Conservation (phyloP, 169 alveolate genomes). For the Cryptosporidium felis region DNA sequence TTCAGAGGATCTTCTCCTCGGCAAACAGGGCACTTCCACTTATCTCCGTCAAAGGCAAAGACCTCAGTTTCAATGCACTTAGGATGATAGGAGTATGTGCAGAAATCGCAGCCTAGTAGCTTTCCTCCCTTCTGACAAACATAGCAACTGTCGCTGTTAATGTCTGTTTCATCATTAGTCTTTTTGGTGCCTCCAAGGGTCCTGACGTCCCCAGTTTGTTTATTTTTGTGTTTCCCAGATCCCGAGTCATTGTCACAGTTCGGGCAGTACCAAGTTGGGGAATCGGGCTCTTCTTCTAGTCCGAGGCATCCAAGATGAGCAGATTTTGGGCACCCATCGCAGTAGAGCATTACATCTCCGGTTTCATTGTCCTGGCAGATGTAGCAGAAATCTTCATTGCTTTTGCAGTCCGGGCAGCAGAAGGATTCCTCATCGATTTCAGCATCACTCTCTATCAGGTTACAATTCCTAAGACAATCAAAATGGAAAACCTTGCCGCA, state of each 20-base stretch:
- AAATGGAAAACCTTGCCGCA: slow-evolving; percentile 53
- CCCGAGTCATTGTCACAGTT: slow-evolving; percentile 74
- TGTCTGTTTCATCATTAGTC: slow-evolving; percentile 78
- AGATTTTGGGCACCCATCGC: slow-evolving; percentile 92
- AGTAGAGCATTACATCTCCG: slow-evolving; percentile 81
- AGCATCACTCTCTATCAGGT: slow-evolving; percentile 51
- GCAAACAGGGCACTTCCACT: slow-evolving; percentile 91
- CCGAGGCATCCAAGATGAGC: slow-evolving; percentile 86
- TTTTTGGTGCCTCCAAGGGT: slow-evolving; percentile 78
- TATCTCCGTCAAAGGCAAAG: slow-evolving; percentile 79
- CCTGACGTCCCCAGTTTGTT: slow-evolving; percentile 81
- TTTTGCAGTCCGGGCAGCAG: slow-evolving; percentile 81
- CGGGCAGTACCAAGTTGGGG: slow-evolving; percentile 89
- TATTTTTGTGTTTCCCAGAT: slow-evolving; percentile 82
- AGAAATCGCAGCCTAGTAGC: slow-evolving; percentile 88
- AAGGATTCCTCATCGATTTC: slow-evolving; percentile 75
- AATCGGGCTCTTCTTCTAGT: slow-evolving; percentile 84
- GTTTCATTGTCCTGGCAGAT: slow-evolving; percentile 82
- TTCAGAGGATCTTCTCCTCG: slow-evolving; percentile 88
- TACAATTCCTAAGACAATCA: slow-evolving; percentile 58
- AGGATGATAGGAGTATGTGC: slow-evolving; percentile 89
- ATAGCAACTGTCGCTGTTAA: slow-evolving; percentile 87
- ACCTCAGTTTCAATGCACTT: slow-evolving; percentile 86
- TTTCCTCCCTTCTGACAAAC: slow-evolving; percentile 89
- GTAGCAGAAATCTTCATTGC: slow-evolving; percentile 85